phyloP scores from a whole-genome alignment of 1,139 yeast genomes.

The Ogataea hybrid region DNA sequence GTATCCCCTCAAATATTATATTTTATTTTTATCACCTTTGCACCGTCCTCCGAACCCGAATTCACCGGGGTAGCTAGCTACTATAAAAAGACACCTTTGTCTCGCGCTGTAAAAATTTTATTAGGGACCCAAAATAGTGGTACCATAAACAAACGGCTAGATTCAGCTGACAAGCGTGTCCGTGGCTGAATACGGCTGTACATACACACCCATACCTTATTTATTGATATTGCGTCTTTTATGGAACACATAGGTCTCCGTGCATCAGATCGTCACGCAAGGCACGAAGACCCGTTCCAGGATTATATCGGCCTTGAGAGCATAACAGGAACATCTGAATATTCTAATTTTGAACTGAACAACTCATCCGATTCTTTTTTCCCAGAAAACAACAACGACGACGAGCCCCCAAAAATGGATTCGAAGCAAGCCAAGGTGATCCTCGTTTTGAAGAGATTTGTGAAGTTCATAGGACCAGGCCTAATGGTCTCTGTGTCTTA shows the following conservation, averaged over 20 bases:
- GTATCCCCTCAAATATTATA: not conserved
- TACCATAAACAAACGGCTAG: too few relatives aligned
- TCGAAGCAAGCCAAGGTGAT: constrained; percentile 10
- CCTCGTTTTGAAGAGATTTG: constrained; percentile 45
- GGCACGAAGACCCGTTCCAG: constrained; percentile 1
- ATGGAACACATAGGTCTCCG: too few relatives aligned
- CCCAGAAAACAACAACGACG: not conserved
- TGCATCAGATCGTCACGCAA: not conserved
- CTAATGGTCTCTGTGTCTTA: constrained; percentile 94
- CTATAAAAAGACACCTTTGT: constrained; percentile 1
- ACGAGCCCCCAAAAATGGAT: not conserved
- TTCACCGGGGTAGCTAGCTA: too few relatives aligned
- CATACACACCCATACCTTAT: too few relatives aligned
- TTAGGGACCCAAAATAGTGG: not conserved
- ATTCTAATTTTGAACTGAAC: not conserved
- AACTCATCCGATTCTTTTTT: not conserved
- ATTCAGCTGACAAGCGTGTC: too few relatives aligned
- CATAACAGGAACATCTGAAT: not conserved
- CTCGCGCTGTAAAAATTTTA: constrained; percentile 1
- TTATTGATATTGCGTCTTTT: too few relatives aligned
- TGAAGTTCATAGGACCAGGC: constrained; percentile 85
- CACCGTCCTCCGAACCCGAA: not conserved
- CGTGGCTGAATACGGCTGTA: too few relatives aligned
- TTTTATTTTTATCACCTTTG: not conserved
- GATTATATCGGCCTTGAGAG: not conserved